Percentiles rank a stretch among this genome's conserved stretches.
Conservation (phyloP, 2,329 filamentous ascomycete species). For the Ophiostoma montium region DNA sequence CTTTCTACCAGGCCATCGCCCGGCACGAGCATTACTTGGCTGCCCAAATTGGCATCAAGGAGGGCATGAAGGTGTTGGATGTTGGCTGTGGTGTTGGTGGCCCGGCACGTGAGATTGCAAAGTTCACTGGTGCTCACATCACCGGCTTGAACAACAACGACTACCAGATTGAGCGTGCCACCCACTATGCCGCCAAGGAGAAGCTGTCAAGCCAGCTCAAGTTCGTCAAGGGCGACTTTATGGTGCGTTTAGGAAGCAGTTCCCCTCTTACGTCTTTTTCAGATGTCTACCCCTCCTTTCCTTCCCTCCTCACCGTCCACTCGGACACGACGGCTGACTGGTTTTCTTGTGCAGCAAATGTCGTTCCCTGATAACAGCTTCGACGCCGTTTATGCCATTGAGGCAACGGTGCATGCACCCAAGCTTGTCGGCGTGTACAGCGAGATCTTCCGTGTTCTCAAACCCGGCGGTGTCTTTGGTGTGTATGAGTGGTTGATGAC, state of each 20-base stretch:
- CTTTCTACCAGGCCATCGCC: slow-evolving; percentile 81
- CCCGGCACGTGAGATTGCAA: slow-evolving; percentile 87
- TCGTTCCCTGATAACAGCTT: slow-evolving; percentile 83
- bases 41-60: slow-evolving; percentile 70
- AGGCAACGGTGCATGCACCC: slow-evolving; percentile 91
- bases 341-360: slow-evolving; percentile 49
- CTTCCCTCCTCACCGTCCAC: too few species aligned
- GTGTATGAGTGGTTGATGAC: slow-evolving; percentile 99
- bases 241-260: slow-evolving; percentile 51
- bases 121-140: slow-evolving; percentile 82
- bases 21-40: slow-evolving; percentile 97
- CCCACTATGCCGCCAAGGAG: slow-evolving; percentile 68
- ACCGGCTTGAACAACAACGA: slow-evolving; percentile 97
- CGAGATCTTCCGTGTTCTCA: slow-evolving; percentile 88
- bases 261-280: too few species aligned
- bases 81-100: slow-evolving; percentile 96
- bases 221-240: slow-evolving; percentile 94
- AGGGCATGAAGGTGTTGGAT: slow-evolving; percentile 81
- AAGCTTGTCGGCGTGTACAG: slow-evolving; percentile 82
- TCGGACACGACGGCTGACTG: background rate
- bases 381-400: slow-evolving; percentile 92
- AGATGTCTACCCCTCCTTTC: too few species aligned
- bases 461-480: slow-evolving; percentile 89
- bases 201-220: slow-evolving; percentile 64
- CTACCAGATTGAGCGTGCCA: slow-evolving; percentile 96